Evolutionary conservation across 495 filamentous ascomycete species (phyloP), one percentile per base, ranked within the genome.

Genomic region (Penicillium chermesinum): DNA sequence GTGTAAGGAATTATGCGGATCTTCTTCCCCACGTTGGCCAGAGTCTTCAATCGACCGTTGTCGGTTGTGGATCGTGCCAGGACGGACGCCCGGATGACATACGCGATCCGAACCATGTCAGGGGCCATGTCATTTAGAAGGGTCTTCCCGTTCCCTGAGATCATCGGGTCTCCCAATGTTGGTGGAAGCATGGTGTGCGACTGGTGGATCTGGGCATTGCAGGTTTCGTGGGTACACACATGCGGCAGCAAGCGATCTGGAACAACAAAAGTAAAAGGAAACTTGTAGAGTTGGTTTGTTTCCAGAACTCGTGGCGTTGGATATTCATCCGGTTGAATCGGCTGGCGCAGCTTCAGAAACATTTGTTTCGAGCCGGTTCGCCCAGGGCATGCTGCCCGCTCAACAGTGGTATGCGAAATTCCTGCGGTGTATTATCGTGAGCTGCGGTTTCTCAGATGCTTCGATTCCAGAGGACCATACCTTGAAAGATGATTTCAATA

Each of bases 211-310:
- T 83, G 75, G 7, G 74, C 62, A 44, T 81, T 80, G 2, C 61
- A 60, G 20, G 69, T 72, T 6, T 42, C n/a, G 60, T 88, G 85
- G 32, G 65, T 68, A 66, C 86, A 90, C 4, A 76, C 60, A 48
- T 78, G 73, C 3, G 79, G 78, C 7, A 84, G 69, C 34, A 96
- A 74, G 9, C 81, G 80, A 21, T 79, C 75, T 1, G 94, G 93
- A 10, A 97, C 79, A 32, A 88, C 84, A 58, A 98, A 98, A 49
- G 81, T 83, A 69, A 96, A 98, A 1, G 89, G 87, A 44, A 95
- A 83, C 12, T 64, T 81, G 62, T 91, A 88, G 19, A 70, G 77
- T 41, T 69, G 71, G 2, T 82, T 87, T 2, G 79, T 73, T 62
- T 87, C 79, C 10, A 89, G 65, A 16, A 89, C 69, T 7, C 86